These are phyloP conservation scores for Zygoascus ofunaensis DNA, from an alignment of 805 yeast genomes.

Conservation along the genomic window DNA sequence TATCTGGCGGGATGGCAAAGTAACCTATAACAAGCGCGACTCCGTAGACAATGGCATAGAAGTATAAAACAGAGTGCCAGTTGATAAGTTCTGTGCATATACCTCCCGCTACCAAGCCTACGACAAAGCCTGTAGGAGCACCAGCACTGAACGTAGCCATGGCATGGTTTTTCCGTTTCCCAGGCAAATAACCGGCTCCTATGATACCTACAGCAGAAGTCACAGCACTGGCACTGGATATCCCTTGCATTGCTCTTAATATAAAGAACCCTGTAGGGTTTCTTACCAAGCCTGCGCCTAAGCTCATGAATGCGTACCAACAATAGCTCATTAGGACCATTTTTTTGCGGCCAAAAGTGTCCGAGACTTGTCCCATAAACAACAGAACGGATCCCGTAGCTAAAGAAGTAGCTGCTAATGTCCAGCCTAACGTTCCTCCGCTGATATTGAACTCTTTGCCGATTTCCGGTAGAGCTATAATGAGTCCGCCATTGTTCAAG, in stretches of 20 bases:
- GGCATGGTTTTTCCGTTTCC: slow-evolving; percentile 34
- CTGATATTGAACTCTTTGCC: slow-evolving; percentile 30
- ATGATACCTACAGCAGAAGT: slow-evolving; percentile 42
- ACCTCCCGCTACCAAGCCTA: slow-evolving; percentile 37
- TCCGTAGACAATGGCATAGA: slow-evolving; percentile 33
- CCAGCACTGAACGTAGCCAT: slow-evolving; percentile 38
- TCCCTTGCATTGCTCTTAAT: slow-evolving; percentile 39
- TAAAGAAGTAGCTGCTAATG: slow-evolving; percentile 33
- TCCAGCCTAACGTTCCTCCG: slow-evolving; percentile 39
- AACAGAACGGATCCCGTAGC: slow-evolving; percentile 37
- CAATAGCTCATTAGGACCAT: slow-evolving; percentile 30
- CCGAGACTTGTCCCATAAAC: slow-evolving; percentile 39
- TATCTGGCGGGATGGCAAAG: slow-evolving; percentile 33
- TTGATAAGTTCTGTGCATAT: slow-evolving; percentile 32
- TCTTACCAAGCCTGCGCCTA: slow-evolving; percentile 21
- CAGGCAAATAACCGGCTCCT: slow-evolving; percentile 35
- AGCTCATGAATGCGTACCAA: slow-evolving; percentile 26
- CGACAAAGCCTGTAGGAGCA: slow-evolving; percentile 39
- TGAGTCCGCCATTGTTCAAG: slow-evolving; percentile 26
- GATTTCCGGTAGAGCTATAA: slow-evolving; percentile 29
- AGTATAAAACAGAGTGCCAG: slow-evolving; percentile 38
- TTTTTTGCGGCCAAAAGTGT: slow-evolving; percentile 37
- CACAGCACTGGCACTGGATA: slow-evolving; percentile 35
- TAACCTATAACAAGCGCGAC: slow-evolving; percentile 22
- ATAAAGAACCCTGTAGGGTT: slow-evolving; percentile 31